A percentile compares a stretch with the other conserved stretches of the same genome.
phyloP scores from a whole-genome alignment of 495 filamentous ascomycete species.

The Aspergillus cavernicola region DNA sequence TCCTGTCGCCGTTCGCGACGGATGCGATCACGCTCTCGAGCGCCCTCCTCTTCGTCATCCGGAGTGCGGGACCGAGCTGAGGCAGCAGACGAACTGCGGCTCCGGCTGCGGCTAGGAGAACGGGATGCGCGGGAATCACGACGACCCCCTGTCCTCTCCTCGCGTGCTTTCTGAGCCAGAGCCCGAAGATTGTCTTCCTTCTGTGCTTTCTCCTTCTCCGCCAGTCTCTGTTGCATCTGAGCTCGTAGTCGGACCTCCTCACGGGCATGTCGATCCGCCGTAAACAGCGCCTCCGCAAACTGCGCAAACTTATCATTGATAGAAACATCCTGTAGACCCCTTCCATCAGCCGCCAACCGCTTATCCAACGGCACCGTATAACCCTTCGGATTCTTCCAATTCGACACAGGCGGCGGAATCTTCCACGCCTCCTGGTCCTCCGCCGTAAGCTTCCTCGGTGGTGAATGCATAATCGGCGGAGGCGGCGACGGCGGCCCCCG shows the following conservation, averaged over 20 bases:
- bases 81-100: slow-evolving; percentile 53
- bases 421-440: slow-evolving; percentile 97
- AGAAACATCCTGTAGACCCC: slow-evolving; percentile 87
- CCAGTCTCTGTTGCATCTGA: slow-evolving; percentile 92
- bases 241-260: slow-evolving; percentile 93
- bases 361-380: slow-evolving; percentile 97
- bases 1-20: slow-evolving; percentile 77
- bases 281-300: slow-evolving; percentile 90
- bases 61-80: slow-evolving; percentile 52
- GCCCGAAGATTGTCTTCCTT: slow-evolving; percentile 91
- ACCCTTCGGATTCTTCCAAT: slow-evolving; percentile 99
- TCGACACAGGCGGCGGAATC: slow-evolving; percentile 89
- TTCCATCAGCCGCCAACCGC: slow-evolving; percentile 91
- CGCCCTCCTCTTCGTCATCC: slow-evolving; percentile 64
- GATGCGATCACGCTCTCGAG: slow-evolving; percentile 68
- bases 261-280: slow-evolving; percentile 88
- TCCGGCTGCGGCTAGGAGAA: slow-evolving; percentile 41
- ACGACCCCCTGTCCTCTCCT: slow-evolving; percentile 60
- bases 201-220: slow-evolving; percentile 90
- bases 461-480: slow-evolving; percentile 92
- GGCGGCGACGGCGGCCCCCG: slow-evolving; percentile 90
- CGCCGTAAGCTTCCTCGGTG: slow-evolving; percentile 89
- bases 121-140: slow-evolving; percentile 35
- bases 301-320: slow-evolving; percentile 99
- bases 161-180: slow-evolving; percentile 87